Conservation (phyloP, 345 rosid genomes). For the Bruguiera sexangula region DNA sequence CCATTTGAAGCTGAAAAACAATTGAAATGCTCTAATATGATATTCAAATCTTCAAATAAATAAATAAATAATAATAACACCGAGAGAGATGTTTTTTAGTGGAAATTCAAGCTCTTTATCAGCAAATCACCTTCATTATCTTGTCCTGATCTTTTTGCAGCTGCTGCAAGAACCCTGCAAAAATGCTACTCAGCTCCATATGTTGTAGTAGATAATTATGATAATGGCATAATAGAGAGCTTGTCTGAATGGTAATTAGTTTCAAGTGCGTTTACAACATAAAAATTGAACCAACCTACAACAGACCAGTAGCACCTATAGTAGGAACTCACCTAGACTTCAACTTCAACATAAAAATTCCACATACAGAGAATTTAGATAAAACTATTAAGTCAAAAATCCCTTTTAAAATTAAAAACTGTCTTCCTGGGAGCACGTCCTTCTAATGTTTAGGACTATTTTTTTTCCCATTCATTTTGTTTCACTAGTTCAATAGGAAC, state of each 20-base stretch:
- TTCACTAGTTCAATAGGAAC: not conserved
- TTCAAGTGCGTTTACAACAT: not conserved
- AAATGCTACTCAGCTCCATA: conserved; percentile 19
- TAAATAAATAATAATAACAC: too few species aligned
- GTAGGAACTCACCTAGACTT: not conserved
- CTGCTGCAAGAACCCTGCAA: conserved; percentile 91
- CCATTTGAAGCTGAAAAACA: conserved; percentile 46
- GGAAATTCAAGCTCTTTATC: not conserved
- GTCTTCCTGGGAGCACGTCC: too few species aligned
- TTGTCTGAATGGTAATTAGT: not conserved
- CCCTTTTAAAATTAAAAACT: not conserved
- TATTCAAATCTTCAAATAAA: conserved; percentile 3
- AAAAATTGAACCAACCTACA: not conserved
- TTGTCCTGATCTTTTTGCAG: conserved; percentile 60
- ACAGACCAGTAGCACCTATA: not conserved
- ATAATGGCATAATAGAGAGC: not conserved
- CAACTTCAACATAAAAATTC: not conserved
- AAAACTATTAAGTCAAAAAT: not conserved
- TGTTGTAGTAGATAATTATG: not conserved
- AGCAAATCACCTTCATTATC: conserved; percentile 53
- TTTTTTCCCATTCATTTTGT: not conserved
- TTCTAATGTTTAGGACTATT: not conserved
- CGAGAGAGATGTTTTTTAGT: too few species aligned
- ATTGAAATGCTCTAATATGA: conserved; percentile 13
- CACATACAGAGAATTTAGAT: too few species aligned